Percentiles rank a stretch among this genome's conserved stretches.
Evolutionary conservation across 257 asterid species (phyloP).

Genomic region (Thymus quinquecostatus): DNA sequence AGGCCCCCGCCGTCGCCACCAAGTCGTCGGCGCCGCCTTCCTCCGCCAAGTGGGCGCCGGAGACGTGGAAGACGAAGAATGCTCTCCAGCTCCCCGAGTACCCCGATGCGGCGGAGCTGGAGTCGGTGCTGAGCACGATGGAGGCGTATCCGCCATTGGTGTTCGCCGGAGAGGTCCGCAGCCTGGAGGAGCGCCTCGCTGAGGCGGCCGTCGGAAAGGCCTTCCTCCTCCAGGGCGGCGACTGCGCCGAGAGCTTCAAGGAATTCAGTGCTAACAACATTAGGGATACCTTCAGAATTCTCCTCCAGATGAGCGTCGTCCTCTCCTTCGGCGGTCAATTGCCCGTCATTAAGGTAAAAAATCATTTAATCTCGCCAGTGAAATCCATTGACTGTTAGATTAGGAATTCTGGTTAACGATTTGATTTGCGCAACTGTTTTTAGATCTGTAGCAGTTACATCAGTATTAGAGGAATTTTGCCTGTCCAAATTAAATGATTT

Average conservation of each 20-base stretch:
- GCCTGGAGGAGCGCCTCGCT: slow-evolving; percentile 75
- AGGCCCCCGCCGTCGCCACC: slow-evolving; percentile 41
- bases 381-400: not conserved
- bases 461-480: not conserved
- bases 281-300: slow-evolving; percentile 76
- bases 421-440: not conserved
- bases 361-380: not conserved
- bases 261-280: slow-evolving; percentile 77
- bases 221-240: slow-evolving; percentile 86
- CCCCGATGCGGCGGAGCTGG: slow-evolving; percentile 61
- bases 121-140: slow-evolving; percentile 59
- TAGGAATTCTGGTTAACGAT: slow-evolving; percentile 1
- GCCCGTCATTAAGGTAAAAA: slow-evolving; percentile 73
- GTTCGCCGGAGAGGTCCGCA: slow-evolving; percentile 87
- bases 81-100: slow-evolving; percentile 85
- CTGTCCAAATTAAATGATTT: not conserved
- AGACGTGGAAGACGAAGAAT: slow-evolving; percentile 69
- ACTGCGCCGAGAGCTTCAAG: slow-evolving; percentile 87
- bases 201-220: slow-evolving; percentile 84
- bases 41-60: slow-evolving; percentile 52
- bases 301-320: slow-evolving; percentile 84
- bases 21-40: slow-evolving; percentile 35
- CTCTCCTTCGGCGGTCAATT: slow-evolving; percentile 84
- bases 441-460: slow-evolving; percentile 27
- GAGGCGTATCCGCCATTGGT: slow-evolving; percentile 78